These are phyloP conservation scores for Knoxia roxburghii DNA, from an alignment of 257 asterid species.

Conservation along the genomic window DNA sequence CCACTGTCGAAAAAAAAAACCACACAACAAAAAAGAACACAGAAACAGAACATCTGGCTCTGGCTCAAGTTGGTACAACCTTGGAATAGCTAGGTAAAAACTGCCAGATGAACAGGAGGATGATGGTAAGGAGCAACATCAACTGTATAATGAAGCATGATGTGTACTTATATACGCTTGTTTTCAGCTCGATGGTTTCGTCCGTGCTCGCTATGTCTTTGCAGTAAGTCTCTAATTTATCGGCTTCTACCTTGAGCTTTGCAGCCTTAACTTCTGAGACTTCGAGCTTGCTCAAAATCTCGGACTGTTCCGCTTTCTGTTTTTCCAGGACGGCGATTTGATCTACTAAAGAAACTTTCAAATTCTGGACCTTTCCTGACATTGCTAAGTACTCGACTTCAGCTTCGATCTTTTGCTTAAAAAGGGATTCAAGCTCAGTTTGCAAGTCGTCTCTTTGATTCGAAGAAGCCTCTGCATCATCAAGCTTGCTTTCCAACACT, in stretches of 20 bases:
- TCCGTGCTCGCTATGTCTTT: constrained; percentile 36
- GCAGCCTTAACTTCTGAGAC: constrained; percentile 46
- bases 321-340: constrained; percentile 48
- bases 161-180: constrained; percentile 42
- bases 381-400: constrained; percentile 58
- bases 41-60: background rate
- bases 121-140: constrained; percentile 31
- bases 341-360: constrained; percentile 38
- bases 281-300: constrained; percentile 40
- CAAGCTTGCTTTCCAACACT: constrained; percentile 25
- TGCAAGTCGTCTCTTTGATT: constrained; percentile 26
- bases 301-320: constrained; percentile 42
- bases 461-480: constrained; percentile 21
- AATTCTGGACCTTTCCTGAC: constrained; percentile 38
- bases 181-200: constrained; percentile 42
- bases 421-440: constrained; percentile 51
- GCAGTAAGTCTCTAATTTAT: constrained; percentile 38
- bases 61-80: constrained; percentile 63
- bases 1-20: constrained; percentile 7
- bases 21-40: constrained; percentile 10
- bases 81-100: constrained; percentile 30
- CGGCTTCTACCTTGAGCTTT: constrained; percentile 37
- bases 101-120: constrained; percentile 30
- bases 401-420: constrained; percentile 65
- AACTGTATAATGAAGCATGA: constrained; percentile 50